A percentile compares a stretch with the other conserved stretches of the same genome.
These are phyloP conservation scores for Barnettozyma pratensis DNA, from an alignment of 805 yeast genomes.

Conservation along the genomic window DNA sequence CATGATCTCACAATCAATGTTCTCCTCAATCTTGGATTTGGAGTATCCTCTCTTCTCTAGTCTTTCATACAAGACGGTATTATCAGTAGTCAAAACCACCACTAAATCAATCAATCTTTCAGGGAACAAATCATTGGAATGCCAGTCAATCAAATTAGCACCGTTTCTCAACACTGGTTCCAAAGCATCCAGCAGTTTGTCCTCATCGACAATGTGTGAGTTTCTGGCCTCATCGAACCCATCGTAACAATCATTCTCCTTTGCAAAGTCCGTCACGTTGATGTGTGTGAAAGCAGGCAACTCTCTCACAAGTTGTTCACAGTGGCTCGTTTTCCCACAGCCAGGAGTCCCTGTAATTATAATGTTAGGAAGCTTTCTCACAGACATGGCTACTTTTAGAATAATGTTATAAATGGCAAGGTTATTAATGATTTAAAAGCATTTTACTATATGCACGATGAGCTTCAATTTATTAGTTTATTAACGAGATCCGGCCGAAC, in stretches of 20 bases:
- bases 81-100: constrained; percentile 79
- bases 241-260: constrained; percentile 66
- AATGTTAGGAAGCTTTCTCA: constrained; percentile 53
- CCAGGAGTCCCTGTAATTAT: constrained; percentile 96
- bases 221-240: constrained; percentile 85
- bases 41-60: constrained; percentile 72
- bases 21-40: constrained; percentile 80
- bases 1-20: constrained; percentile 96
- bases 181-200: constrained; percentile 71
- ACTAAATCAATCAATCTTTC: constrained; percentile 90
- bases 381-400: constrained; percentile 10
- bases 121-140: constrained; percentile 92
- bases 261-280: constrained; percentile 78
- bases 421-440: background rate
- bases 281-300: constrained; percentile 44
- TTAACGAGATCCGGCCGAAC: too few species aligned
- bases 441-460: background rate
- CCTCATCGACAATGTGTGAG: constrained; percentile 89
- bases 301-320: constrained; percentile 50
- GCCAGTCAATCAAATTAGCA: constrained; percentile 95
- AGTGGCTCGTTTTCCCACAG: constrained; percentile 79
- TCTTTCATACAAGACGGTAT: constrained; percentile 67
- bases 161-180: constrained; percentile 79
- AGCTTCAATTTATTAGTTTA: background rate
- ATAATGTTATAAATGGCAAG: background rate